phyloP scores from a whole-genome alignment of 257 asterid species.

The Solanum lycopersicoides region DNA sequence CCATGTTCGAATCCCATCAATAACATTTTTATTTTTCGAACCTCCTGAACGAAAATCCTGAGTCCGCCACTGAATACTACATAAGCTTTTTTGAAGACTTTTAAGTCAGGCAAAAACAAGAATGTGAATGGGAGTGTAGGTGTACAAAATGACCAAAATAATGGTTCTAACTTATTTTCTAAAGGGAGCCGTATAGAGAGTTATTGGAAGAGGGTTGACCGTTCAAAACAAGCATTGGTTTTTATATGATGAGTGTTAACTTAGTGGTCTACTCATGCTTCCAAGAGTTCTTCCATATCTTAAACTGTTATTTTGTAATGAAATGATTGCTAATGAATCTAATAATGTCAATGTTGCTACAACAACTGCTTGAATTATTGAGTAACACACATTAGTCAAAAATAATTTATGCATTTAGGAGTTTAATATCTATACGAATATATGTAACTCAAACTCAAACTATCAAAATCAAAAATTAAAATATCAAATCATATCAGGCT shows the following conservation, averaged over 20 bases:
- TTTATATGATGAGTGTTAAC: conserved; percentile 90
- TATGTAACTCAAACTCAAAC: no score
- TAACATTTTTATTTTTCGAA: no score
- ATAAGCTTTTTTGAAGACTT: conserved; percentile 39
- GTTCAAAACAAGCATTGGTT: conserved; percentile 73
- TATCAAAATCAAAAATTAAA: no score
- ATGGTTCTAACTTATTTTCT: conserved; percentile 32
- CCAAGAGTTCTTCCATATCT: conserved; percentile 71
- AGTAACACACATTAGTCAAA: background rate
- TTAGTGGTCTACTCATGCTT: conserved; percentile 65
- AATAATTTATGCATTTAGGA: background rate
- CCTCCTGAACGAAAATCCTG: no score
- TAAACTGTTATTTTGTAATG: conserved; percentile 62
- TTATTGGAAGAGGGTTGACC: conserved; percentile 40
- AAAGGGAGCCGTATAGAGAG: conserved; percentile 70
- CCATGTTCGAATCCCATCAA: no score
- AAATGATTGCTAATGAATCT: conserved; percentile 56
- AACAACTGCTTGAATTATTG: conserved; percentile 8
- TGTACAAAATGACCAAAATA: background rate
- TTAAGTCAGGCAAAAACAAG: conserved; percentile 21
- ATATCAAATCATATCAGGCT: no score
- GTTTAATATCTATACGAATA: background rate
- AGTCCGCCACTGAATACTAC: no score
- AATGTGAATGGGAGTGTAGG: conserved; percentile 5
- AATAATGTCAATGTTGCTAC: conserved; percentile 35